Conservation (phyloP, 176 grass and related monocot species). For the Aegilops longissima region DNA sequence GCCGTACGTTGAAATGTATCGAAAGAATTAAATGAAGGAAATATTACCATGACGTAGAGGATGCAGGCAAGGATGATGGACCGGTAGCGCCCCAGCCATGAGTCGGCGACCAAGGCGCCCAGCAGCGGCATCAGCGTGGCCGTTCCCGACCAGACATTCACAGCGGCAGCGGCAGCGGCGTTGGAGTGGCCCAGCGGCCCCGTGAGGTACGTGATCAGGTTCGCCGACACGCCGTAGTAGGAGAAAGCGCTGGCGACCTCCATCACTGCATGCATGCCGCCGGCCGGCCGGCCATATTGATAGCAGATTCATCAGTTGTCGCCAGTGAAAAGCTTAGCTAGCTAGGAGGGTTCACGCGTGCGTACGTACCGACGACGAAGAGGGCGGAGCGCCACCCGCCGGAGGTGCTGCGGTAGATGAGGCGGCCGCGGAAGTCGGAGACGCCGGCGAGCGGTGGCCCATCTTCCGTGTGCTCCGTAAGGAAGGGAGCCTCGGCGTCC, state of each 20-base stretch:
- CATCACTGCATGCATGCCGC: slow-evolving; percentile 22
- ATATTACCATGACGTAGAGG: slow-evolving; percentile 47
- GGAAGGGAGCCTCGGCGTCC: slow-evolving; percentile 25
- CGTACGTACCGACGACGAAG: slow-evolving; percentile 49
- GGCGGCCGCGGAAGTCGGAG: slow-evolving; percentile 47
- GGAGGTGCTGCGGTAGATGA: slow-evolving; percentile 25
- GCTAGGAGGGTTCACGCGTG: background rate
- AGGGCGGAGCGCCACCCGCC: slow-evolving; percentile 56
- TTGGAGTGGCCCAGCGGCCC: slow-evolving; percentile 54
- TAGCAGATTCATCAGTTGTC: too few species aligned
- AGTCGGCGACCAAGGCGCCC: slow-evolving; percentile 69
- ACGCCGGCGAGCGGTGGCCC: slow-evolving; percentile 19
- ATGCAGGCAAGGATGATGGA: slow-evolving; percentile 51
- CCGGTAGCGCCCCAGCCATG: slow-evolving; percentile 51
- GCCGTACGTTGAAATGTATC: too few species aligned
- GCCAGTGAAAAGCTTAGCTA: background rate
- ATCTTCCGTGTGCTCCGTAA: background rate
- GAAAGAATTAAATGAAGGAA: too few species aligned
- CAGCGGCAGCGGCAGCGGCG: slow-evolving; percentile 50
- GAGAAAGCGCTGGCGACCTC: slow-evolving; percentile 56
- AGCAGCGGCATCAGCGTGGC: slow-evolving; percentile 45
- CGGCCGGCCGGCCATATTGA: too few species aligned
- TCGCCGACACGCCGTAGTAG: slow-evolving; percentile 54
- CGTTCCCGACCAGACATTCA: slow-evolving; percentile 54
- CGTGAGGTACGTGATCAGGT: slow-evolving; percentile 68